Conservation (phyloP, 371 early-diverging fungal species). For the Dichotomocladium elegans region DNA sequence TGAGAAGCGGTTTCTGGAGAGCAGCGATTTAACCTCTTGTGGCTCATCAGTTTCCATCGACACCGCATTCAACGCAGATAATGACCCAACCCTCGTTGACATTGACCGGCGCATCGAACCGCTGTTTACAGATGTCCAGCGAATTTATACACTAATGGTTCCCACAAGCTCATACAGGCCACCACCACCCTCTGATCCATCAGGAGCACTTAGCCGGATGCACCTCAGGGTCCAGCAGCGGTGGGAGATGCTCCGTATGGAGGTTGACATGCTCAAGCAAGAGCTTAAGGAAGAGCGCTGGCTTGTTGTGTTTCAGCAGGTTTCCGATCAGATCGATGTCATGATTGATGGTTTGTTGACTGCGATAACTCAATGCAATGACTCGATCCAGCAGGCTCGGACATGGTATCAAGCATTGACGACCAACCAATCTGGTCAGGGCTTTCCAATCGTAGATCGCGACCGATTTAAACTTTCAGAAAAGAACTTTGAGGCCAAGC, state of each 20-base stretch:
- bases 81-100: constrained; percentile 22
- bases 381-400: constrained; percentile 38
- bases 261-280: constrained; percentile 46
- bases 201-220: constrained; percentile 28
- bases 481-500: constrained; percentile 58
- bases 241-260: constrained; percentile 41
- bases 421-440: constrained; percentile 8
- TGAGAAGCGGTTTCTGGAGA: constrained; percentile 25
- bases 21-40: no score
- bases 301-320: constrained; percentile 55
- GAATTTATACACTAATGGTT: constrained; percentile 43
- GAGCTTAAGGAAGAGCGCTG: constrained; percentile 62
- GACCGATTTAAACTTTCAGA: constrained; percentile 46
- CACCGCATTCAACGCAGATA: background rate
- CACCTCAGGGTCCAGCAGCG: constrained; percentile 31
- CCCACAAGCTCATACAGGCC: no score
- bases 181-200: constrained; percentile 28
- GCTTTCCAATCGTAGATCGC: constrained; percentile 33
- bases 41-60: no score
- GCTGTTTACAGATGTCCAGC: constrained; percentile 42
- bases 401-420: constrained; percentile 22
- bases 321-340: constrained; percentile 54
- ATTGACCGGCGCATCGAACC: constrained; percentile 50
- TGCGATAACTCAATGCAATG: constrained; percentile 48
- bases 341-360: constrained; percentile 60